These are phyloP conservation scores for Plantago elongata DNA, from an alignment of 257 asterid species.

Conservation along the genomic window DNA sequence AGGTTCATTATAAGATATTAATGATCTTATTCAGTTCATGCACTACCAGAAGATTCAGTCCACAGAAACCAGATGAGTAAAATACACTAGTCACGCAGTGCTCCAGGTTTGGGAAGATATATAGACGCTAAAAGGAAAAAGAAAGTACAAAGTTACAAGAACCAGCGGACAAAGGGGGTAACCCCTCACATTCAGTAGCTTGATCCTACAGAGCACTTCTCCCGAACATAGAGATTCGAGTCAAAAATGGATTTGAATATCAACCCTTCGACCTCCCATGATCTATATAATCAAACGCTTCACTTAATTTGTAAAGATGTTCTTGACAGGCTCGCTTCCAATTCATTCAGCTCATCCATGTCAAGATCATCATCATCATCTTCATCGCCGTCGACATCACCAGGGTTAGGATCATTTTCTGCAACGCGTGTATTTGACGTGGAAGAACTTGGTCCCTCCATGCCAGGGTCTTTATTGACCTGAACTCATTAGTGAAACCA, in stretches of 20 bases:
- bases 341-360: constrained; percentile 75
- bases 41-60: constrained; percentile 1
- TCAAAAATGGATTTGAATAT: constrained; percentile 24
- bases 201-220: constrained; percentile 9
- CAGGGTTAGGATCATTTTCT: constrained; percentile 24
- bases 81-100: neutral
- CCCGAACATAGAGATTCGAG: constrained; percentile 11
- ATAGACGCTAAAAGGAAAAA: neutral
- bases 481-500: constrained; percentile 19
- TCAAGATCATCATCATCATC: constrained; percentile 78
- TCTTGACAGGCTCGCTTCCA: constrained; percentile 79
- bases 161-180: neutral
- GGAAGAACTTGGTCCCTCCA: constrained; percentile 64
- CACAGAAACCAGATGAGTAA: neutral
- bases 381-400: constrained; percentile 32
- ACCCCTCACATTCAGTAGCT: constrained; percentile 4
- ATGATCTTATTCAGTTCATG: neutral
- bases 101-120: neutral
- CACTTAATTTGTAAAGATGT: constrained; percentile 64
- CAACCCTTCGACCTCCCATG: constrained; percentile 3
- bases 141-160: constrained; percentile 1
- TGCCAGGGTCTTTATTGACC: constrained; percentile 45
- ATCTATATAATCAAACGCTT: constrained; percentile 31
- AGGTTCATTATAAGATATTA: neutral
- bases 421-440: constrained; percentile 37